Percentiles rank a stretch among this genome's conserved stretches.
These are phyloP conservation scores for Excoecaria agallocha DNA, from an alignment of 345 rosid species.

Conservation along the genomic window DNA sequence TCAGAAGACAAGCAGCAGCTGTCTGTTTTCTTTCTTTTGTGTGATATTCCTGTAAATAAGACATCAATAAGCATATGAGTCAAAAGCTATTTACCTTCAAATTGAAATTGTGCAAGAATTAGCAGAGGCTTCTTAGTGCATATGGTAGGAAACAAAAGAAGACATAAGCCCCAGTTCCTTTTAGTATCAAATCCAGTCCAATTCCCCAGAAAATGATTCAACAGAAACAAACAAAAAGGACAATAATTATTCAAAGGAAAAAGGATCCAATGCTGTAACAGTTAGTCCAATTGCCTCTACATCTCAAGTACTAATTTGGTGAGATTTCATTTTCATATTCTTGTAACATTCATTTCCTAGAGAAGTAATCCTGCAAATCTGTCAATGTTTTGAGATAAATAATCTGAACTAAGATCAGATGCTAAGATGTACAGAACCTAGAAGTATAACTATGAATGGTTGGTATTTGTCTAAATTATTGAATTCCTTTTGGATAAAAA, in stretches of 20 bases:
- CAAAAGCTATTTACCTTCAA: neutral
- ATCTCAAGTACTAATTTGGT: neutral
- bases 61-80: neutral
- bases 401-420: slow-evolving; percentile 10
- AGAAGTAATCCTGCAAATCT: neutral
- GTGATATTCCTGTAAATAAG: slow-evolving; percentile 39
- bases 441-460: neutral
- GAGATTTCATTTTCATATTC: too few species aligned
- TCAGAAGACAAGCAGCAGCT: slow-evolving; percentile 14
- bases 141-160: neutral
- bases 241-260: neutral
- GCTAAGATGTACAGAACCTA: slow-evolving; percentile 4
- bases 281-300: neutral
- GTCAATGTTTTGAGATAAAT: slow-evolving; percentile 1
- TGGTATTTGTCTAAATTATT: slow-evolving; percentile 28
- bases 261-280: neutral
- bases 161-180: neutral
- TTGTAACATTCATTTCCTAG: too few species aligned
- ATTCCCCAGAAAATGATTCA: slow-evolving; percentile 3
- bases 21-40: slow-evolving; percentile 13
- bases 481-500: slow-evolving; percentile 21
- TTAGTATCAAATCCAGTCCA: neutral
- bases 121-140: too few species aligned
- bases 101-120: too few species aligned
- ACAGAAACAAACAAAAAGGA: neutral